Evolutionary conservation across 2,329 filamentous ascomycete genomes (phyloP).

Genomic region (Fusarium redolens): DNA sequence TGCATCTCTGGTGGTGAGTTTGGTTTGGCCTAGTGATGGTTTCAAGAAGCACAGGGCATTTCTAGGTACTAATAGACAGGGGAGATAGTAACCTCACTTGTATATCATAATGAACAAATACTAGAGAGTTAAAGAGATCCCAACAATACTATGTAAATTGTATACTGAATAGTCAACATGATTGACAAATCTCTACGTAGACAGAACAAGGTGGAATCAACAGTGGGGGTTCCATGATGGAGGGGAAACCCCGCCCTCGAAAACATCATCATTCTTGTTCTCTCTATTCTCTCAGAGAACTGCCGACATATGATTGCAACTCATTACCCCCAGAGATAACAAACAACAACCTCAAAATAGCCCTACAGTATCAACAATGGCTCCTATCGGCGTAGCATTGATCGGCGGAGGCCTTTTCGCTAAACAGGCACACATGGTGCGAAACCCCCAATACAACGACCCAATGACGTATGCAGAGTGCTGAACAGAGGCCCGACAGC

Average conservation of each 20-base stretch:
- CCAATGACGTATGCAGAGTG: constrained; percentile 6
- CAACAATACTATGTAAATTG: neutral
- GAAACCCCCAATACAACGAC: constrained; percentile 19
- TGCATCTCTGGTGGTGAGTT: neutral
- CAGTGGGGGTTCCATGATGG: constrained; percentile 20
- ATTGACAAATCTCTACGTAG: neutral
- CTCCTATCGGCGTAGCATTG: constrained; percentile 65
- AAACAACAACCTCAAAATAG: constrained; percentile 5
- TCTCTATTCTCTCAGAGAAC: constrained; percentile 17
- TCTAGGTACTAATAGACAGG: neutral
- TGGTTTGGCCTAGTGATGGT: constrained; percentile 2
- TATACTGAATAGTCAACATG: neutral
- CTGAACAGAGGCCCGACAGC: constrained; percentile 48
- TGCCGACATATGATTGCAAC: constrained; percentile 14
- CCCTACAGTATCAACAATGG: constrained; percentile 42
- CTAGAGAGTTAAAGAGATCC: neutral
- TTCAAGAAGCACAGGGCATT: neutral
- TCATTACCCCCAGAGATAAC: constrained; percentile 1
- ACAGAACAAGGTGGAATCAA: neutral
- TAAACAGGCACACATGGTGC: constrained; percentile 66
- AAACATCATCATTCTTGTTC: constrained; percentile 9
- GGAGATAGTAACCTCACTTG: neutral
- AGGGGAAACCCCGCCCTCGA: constrained; percentile 20
- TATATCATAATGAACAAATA: neutral
- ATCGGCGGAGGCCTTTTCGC: constrained; percentile 73